These are phyloP conservation scores for Boletus sp. DNA, from an alignment of 768 basidiomycete species.

Conservation along the genomic window DNA sequence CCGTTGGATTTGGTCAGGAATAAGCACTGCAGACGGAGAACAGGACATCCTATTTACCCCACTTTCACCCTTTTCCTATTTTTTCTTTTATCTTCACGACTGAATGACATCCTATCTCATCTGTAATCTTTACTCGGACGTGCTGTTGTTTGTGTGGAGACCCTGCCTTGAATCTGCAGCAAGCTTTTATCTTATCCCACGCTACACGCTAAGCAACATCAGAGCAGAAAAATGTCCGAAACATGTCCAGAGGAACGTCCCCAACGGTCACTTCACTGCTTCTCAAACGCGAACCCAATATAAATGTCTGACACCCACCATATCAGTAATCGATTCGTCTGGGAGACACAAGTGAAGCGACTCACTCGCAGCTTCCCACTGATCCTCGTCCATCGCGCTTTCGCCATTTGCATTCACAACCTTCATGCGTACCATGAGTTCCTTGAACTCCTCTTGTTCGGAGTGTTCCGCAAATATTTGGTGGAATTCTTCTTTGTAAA, in stretches of 20 bases:
- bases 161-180: neutral
- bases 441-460: constrained; percentile 73
- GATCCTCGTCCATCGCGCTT: constrained; percentile 90
- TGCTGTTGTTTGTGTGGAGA: constrained; percentile 11
- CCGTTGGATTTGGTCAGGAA: constrained; percentile 92
- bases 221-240: constrained; percentile 4
- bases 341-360: constrained; percentile 12
- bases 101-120: constrained; percentile 24
- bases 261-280: constrained; percentile 33
- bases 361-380: constrained; percentile 99
- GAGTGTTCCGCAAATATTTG: constrained; percentile 82
- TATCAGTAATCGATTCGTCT: constrained; percentile 2
- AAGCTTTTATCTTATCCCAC: constrained; percentile 2
- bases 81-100: constrained; percentile 2
- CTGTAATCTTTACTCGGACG: constrained; percentile 30
- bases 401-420: constrained; percentile 84
- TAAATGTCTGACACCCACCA: constrained; percentile 68
- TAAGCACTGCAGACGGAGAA: constrained; percentile 35
- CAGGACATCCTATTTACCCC: constrained; percentile 15
- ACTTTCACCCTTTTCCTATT: neutral
- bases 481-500: constrained; percentile 89
- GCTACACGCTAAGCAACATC: constrained; percentile 1
- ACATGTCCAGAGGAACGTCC: neutral
- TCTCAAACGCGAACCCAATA: constrained; percentile 89
- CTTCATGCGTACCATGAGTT: constrained; percentile 86